These are phyloP conservation scores for Phenoliferia sp. DNA, from an alignment of 1,284 basidiomycete genomes.

Conservation along the genomic window DNA sequence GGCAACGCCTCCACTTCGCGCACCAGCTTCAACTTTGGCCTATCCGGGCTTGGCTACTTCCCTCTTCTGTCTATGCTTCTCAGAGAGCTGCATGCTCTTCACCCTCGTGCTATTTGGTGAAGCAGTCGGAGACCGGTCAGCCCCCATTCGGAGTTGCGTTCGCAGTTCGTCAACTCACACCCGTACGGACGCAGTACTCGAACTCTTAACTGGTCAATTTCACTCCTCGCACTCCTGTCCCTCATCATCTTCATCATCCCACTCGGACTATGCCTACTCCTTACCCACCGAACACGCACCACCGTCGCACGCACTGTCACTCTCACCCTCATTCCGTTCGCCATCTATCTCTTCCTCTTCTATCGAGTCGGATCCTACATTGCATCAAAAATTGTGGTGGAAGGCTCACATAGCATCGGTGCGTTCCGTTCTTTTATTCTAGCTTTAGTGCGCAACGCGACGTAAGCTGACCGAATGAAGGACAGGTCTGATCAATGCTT, in stretches of 20 bases:
- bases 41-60: conserved; percentile 26
- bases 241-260: conserved; percentile 38
- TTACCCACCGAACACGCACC: conserved; percentile 29
- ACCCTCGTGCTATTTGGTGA: conserved; percentile 39
- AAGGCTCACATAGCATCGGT: conserved; percentile 36
- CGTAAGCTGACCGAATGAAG: background rate
- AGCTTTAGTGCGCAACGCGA: background rate
- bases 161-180: background rate
- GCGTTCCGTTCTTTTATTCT: background rate
- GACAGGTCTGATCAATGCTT: conserved; percentile 36
- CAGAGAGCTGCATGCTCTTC: conserved; percentile 38
- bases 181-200: conserved; percentile 26
- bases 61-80: conserved; percentile 39
- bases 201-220: conserved; percentile 38
- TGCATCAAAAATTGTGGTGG: conserved; percentile 33
- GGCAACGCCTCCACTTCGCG: background rate
- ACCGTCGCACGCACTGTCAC: conserved; percentile 26
- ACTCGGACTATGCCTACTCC: conserved; percentile 31
- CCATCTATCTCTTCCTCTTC: conserved; percentile 36
- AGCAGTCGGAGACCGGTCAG: conserved; percentile 30
- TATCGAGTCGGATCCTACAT: conserved; percentile 35
- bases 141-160: background rate
- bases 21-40: background rate
- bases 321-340: conserved; percentile 36
- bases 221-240: conserved; percentile 34